Percentiles rank a stretch among this genome's conserved stretches.
Evolutionary conservation across 495 filamentous ascomycete species (phyloP).

Genomic region (Cercophora samala): DNA sequence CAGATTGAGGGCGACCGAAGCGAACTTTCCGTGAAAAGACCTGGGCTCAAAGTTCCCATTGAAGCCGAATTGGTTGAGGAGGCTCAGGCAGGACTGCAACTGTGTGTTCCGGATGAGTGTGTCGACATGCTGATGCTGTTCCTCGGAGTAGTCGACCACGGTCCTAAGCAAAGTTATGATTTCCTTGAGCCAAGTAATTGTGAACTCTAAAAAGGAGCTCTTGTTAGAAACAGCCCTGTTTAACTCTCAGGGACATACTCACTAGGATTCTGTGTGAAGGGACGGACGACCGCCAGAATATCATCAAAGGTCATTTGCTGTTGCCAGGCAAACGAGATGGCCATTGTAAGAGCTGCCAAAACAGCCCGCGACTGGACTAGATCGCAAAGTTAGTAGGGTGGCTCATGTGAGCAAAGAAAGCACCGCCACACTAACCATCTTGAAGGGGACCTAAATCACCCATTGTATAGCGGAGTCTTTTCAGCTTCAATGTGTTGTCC

Average conservation of each 20-base stretch:
- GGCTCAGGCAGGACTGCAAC: conserved; percentile 65
- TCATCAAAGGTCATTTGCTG: conserved; percentile 67
- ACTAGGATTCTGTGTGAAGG: conserved; percentile 43
- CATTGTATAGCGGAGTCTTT: conserved; percentile 55
- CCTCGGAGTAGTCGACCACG: conserved; percentile 66
- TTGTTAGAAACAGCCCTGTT: neutral
- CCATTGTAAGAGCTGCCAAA: conserved; percentile 38
- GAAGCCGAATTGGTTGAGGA: conserved; percentile 67
- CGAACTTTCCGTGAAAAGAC: conserved; percentile 62
- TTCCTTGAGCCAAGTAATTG: conserved; percentile 55
- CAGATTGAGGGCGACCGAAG: conserved; percentile 70
- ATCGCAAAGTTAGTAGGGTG: neutral
- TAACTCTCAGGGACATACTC: conserved; percentile 11
- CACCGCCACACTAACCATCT: conserved; percentile 37
- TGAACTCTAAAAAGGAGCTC: conserved; percentile 39
- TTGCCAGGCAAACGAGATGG: conserved; percentile 46
- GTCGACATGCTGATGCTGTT: conserved; percentile 55
- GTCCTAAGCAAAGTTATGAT: conserved; percentile 64
- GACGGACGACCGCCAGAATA: conserved; percentile 62
- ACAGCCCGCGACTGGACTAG: conserved; percentile 42
- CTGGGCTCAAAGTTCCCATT: conserved; percentile 57
- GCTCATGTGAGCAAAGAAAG: neutral
- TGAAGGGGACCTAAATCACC: conserved; percentile 40
- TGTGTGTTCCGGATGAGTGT: conserved; percentile 64
- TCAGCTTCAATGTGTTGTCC: conserved; percentile 62